Conservation (phyloP, 148 eudicot species). For the Cornus suecica region DNA sequence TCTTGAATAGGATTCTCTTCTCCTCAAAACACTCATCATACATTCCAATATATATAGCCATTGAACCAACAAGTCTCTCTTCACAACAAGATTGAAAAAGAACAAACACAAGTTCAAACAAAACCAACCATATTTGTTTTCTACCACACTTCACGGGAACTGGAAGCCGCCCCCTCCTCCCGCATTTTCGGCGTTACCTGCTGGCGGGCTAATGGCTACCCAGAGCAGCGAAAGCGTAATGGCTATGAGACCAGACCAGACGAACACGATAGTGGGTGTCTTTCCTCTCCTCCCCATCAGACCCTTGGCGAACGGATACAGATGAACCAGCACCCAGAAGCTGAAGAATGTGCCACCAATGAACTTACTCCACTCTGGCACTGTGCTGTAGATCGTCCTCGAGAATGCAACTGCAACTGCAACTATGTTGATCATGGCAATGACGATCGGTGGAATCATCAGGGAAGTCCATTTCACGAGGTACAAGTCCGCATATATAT, state of each 20-base stretch:
- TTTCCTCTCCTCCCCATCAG: slow-evolving; percentile 31
- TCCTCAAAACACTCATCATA: too few relatives aligned
- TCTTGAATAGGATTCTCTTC: too few relatives aligned
- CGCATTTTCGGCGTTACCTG: not conserved
- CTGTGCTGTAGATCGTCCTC: slow-evolving; percentile 36
- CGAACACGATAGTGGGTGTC: slow-evolving; percentile 29
- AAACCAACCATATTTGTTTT: not conserved
- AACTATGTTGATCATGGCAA: slow-evolving; percentile 72
- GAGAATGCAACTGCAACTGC: slow-evolving; percentile 59
- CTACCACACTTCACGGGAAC: slow-evolving; percentile 16
- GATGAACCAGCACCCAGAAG: slow-evolving; percentile 28
- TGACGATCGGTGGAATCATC: slow-evolving; percentile 91
- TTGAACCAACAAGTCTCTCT: too few relatives aligned
- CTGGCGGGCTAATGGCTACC: slow-evolving; percentile 20
- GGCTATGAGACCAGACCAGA: slow-evolving; percentile 31
- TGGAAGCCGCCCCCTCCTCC: not conserved
- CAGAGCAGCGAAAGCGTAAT: slow-evolving; percentile 26
- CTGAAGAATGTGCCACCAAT: slow-evolving; percentile 29
- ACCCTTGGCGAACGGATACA: slow-evolving; percentile 34
- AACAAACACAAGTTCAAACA: not conserved
- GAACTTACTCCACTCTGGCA: slow-evolving; percentile 74
- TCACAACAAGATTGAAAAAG: not conserved
- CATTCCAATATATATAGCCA: too few relatives aligned
- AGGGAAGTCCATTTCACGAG: slow-evolving; percentile 82
- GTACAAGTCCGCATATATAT: slow-evolving; percentile 65